Evolutionary conservation across 208 protist genomes (phyloP), one percentile per base, ranked within the genome.

Genomic region (Leishmania tarentolae): DNA sequence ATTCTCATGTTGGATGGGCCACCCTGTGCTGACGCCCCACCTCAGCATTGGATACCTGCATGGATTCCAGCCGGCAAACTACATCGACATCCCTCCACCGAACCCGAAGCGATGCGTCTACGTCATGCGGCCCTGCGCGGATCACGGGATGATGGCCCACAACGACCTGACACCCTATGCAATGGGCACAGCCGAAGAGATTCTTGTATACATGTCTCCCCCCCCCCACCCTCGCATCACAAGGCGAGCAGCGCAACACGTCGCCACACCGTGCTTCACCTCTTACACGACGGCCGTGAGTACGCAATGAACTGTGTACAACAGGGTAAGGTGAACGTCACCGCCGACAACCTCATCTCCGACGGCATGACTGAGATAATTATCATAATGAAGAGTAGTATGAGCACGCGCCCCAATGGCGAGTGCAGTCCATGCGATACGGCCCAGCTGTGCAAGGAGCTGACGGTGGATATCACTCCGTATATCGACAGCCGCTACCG

Each of bases 311-410:
- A 78, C 15, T 75, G 76, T 42, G 40, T 86, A 31, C 78, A 84
- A 4, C 79, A 81, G 59, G 83, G 86, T n/a, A 89, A 84, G 52
- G 44, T 82, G 46, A 87, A 89, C 76, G 21, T 87, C 35, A 86
- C 87, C 31, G 86, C 86, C 8, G 86, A 89, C 80, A 89, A 89
- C 75, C 82, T 89, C 53, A 86, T 88, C 66, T 42, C 73, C 37
- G 72, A 72, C 42, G 76, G 83, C 44, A 83, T 81, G 47, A 40
- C 71, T 61, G 76, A 85, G n/a, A 57, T 63, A 8, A 53, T 42
- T 37, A 80, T 66, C 31, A 70, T 76, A 31, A 81, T 81, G 78
- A 65, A 56, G n/a, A 69, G 78, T 70, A 50, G 56, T 21, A 24
- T 59, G 15, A 44, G 21, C 65, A 0, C 37, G 19, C 4, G 47